Evolutionary conservation across 2,329 filamentous ascomycete species (phyloP).

Genomic region (Teratosphaeria viscida): DNA sequence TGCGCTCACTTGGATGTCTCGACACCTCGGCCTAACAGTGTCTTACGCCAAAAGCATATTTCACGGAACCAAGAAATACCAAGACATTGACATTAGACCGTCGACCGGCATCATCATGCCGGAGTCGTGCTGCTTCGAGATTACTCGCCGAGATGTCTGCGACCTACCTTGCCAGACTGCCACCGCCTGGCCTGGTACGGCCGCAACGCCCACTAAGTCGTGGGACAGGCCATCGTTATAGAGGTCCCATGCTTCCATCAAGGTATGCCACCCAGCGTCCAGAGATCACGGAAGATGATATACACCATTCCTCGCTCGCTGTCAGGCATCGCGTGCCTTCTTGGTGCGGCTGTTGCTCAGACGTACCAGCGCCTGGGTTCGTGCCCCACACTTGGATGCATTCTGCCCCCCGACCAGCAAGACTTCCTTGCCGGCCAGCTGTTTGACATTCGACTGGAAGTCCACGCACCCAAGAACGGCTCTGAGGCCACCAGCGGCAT

Average conservation of each 20-base stretch:
- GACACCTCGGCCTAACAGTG: background rate
- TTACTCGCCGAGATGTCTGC: background rate
- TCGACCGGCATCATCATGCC: background rate
- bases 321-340: background rate
- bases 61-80: background rate
- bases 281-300: background rate
- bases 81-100: background rate
- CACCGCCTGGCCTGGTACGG: too few relatives aligned
- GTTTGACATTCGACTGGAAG: slow-evolving; percentile 74
- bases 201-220: too few relatives aligned
- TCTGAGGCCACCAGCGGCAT: slow-evolving; percentile 59
- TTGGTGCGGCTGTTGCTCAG: slow-evolving; percentile 29
- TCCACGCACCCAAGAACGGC: slow-evolving; percentile 54
- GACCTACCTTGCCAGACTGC: background rate
- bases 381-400: slow-evolving; percentile 44
- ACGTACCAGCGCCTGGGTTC: slow-evolving; percentile 46
- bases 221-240: background rate
- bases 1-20: background rate
- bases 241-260: background rate
- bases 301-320: background rate
- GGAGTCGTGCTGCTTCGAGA: background rate
- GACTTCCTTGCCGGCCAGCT: slow-evolving; percentile 77
- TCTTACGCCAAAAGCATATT: background rate
- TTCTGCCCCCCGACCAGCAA: slow-evolving; percentile 52
- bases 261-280: background rate